Percentiles rank a stretch among this genome's conserved stretches.
These are phyloP conservation scores for Hyphodiscus sp. DNA, from an alignment of 2,329 filamentous ascomycete genomes.

Conservation along the genomic window DNA sequence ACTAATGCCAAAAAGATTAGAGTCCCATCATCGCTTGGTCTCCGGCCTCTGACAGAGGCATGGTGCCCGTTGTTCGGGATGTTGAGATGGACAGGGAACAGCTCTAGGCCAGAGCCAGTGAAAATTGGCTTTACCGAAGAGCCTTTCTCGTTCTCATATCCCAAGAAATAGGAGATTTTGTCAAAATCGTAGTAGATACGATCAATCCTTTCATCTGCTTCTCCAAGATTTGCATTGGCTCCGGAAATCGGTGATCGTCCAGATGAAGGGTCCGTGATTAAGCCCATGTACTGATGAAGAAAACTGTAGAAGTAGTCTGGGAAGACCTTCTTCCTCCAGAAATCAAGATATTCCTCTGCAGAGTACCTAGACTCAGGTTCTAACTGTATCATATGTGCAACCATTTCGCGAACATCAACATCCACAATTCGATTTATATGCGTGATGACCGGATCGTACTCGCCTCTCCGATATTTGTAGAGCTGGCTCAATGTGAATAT, in stretches of 20 bases:
- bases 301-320: slow-evolving; percentile 97
- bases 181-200: slow-evolving; percentile 92
- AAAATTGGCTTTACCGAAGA: slow-evolving; percentile 31
- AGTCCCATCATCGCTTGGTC: slow-evolving; percentile 76
- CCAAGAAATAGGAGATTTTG: slow-evolving; percentile 92
- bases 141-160: slow-evolving; percentile 50
- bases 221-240: slow-evolving; percentile 65
- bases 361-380: slow-evolving; percentile 89
- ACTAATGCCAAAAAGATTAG: slow-evolving; percentile 87
- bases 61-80: slow-evolving; percentile 78
- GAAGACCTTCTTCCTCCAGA: slow-evolving; percentile 88
- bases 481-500: slow-evolving; percentile 98
- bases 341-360: slow-evolving; percentile 87
- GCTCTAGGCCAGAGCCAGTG: slow-evolving; percentile 46
- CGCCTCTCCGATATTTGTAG: slow-evolving; percentile 86
- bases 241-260: slow-evolving; percentile 67
- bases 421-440: slow-evolving; percentile 84
- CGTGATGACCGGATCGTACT: slow-evolving; percentile 80
- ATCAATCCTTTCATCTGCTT: slow-evolving; percentile 91
- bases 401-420: slow-evolving; percentile 77
- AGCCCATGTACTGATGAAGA: slow-evolving; percentile 93
- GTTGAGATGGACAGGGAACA: slow-evolving; percentile 78
- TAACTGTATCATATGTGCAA: slow-evolving; percentile 92
- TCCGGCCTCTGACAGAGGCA: slow-evolving; percentile 52
- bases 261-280: slow-evolving; percentile 85